Evolutionary conservation across 2,329 filamentous ascomycete species (phyloP).

Genomic region (Amauroascus verrucosus): DNA sequence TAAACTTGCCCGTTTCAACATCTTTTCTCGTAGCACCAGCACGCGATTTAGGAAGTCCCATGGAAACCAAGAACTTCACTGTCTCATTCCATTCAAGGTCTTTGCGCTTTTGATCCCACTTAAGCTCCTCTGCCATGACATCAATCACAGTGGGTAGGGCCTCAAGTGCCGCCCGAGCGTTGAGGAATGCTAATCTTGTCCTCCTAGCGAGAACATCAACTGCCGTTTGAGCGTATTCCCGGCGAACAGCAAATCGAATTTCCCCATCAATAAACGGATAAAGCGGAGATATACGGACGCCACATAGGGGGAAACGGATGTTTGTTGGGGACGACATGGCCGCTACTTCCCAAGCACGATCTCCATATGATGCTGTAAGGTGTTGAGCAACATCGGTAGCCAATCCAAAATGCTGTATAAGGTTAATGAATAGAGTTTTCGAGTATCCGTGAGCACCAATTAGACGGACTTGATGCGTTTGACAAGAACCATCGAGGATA

Average conservation of each 20-base stretch:
- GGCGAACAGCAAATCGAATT: conserved; percentile 72
- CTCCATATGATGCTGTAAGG: conserved; percentile 76
- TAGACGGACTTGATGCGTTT: conserved; percentile 72
- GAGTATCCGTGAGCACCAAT: conserved; percentile 79
- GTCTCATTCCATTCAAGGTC: conserved; percentile 74
- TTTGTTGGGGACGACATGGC: conserved; percentile 67
- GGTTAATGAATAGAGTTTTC: conserved; percentile 85
- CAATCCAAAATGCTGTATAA: conserved; percentile 85
- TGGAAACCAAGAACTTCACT: conserved; percentile 48
- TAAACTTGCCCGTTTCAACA: conserved; percentile 38
- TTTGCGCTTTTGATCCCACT: conserved; percentile 54
- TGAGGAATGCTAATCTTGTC: conserved; percentile 78
- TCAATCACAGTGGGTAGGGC: conserved; percentile 77
- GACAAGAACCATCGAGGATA: conserved; percentile 61
- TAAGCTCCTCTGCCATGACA: conserved; percentile 69
- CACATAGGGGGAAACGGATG: conserved; percentile 70
- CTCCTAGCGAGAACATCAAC: conserved; percentile 78
- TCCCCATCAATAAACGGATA: conserved; percentile 92
- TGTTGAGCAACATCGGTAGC: conserved; percentile 90
- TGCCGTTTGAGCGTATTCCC: conserved; percentile 87
- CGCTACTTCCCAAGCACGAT: conserved; percentile 84
- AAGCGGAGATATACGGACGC: conserved; percentile 64
- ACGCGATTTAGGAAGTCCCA: conserved; percentile 50
- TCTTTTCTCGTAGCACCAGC: conserved; percentile 47
- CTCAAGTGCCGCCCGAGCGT: conserved; percentile 81